Conservation (phyloP, 2,329 filamentous ascomycete species). For the Fusarium praegraminearum region DNA sequence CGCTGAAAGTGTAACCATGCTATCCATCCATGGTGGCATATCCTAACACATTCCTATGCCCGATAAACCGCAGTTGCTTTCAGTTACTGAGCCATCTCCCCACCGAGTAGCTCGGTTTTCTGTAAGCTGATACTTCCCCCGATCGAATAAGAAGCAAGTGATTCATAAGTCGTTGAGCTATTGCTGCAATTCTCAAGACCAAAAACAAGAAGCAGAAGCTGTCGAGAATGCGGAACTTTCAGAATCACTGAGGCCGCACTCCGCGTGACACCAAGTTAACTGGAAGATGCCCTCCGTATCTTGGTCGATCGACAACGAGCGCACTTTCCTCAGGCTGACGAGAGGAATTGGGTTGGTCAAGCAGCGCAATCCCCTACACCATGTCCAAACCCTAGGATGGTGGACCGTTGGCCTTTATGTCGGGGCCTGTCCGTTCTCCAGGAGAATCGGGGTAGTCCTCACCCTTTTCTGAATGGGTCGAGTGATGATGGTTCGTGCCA, state of each 20-base stretch:
- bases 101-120: constrained; percentile 43
- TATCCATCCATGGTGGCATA: neutral
- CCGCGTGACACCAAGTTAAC: neutral
- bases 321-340: neutral
- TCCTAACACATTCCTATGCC: constrained; percentile 12
- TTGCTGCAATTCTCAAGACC: neutral
- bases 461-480: constrained; percentile 56
- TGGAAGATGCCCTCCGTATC: neutral
- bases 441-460: constrained; percentile 47
- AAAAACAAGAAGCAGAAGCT: neutral
- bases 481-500: constrained; percentile 51
- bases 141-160: constrained; percentile 5
- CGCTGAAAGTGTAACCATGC: constrained; percentile 2
- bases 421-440: constrained; percentile 33
- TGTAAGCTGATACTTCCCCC: constrained; percentile 1
- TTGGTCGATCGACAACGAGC: neutral
- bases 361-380: constrained; percentile 2
- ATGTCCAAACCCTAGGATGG: constrained; percentile 27
- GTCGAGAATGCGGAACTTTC: neutral
- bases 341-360: neutral
- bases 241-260: neutral
- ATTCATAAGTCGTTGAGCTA: neutral
- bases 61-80: constrained; percentile 13
- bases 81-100: constrained; percentile 41
- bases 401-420: constrained; percentile 19